These are phyloP conservation scores for Sphagnum contortum DNA, from an alignment of 225 moss, liverwort and hornwort genomes.

Conservation along the genomic window DNA sequence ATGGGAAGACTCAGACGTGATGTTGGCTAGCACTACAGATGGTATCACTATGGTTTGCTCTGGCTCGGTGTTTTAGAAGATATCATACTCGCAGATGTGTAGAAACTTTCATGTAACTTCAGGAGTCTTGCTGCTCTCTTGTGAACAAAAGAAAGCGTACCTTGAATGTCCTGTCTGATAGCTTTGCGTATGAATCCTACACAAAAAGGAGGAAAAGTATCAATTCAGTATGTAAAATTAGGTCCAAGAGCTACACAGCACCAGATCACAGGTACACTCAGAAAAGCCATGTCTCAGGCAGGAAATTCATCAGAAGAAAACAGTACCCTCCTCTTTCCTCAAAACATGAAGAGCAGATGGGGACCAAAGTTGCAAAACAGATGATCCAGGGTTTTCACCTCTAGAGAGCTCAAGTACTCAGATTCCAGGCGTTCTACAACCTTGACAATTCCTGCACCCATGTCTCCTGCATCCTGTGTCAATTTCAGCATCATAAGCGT, in stretches of 20 bases:
- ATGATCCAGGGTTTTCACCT: conserved; percentile 16
- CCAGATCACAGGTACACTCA: background rate
- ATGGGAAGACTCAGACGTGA: too few species aligned
- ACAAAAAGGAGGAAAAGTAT: conserved; percentile 5
- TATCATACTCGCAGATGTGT: too few species aligned
- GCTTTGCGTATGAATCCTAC: conserved; percentile 77
- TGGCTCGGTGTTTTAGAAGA: too few species aligned
- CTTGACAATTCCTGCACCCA: conserved; percentile 30
- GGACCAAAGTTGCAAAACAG: background rate
- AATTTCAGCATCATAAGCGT: background rate
- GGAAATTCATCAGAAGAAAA: background rate
- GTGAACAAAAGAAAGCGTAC: conserved; percentile 18
- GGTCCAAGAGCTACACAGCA: too few species aligned
- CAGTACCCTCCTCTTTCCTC: background rate
- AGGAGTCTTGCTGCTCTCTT: too few species aligned
- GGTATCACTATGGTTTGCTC: too few species aligned
- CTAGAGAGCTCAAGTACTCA: conserved; percentile 39
- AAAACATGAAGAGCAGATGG: background rate
- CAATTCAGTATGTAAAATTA: background rate
- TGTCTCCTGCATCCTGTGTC: conserved; percentile 41
- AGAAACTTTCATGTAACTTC: too few species aligned
- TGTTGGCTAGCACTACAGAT: too few species aligned
- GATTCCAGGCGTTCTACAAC: conserved; percentile 55
- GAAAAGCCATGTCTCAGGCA: background rate
- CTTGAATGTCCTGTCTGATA: conserved; percentile 94